Evolutionary conservation across 1,284 basidiomycete species (phyloP).

Genomic region (Inonotus hispidus): DNA sequence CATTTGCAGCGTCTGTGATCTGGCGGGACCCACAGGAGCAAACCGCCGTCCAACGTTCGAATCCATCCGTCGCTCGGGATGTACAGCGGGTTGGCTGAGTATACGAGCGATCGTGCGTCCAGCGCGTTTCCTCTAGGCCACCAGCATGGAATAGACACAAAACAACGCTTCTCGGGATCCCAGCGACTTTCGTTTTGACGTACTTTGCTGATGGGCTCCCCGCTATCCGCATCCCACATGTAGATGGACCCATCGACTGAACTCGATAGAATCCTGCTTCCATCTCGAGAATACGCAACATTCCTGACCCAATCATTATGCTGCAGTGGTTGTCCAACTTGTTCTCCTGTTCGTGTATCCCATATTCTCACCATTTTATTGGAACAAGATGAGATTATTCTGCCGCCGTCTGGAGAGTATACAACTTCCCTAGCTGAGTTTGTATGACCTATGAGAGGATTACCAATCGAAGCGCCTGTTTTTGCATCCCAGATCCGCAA

Average conservation of each 20-base stretch:
- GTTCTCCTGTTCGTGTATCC: constrained; percentile 12
- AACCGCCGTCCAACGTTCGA: not conserved
- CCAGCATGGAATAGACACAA: not conserved
- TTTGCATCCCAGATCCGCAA: constrained; percentile 7
- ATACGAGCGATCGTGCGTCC: not conserved
- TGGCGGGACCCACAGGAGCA: not conserved
- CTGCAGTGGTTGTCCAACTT: not conserved
- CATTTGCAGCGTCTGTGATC: not conserved
- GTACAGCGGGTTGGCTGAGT: not conserved
- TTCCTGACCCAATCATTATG: not conserved
- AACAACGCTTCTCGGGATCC: not conserved
- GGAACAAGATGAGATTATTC: constrained; percentile 13
- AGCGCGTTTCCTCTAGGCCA: not conserved
- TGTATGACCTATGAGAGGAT: constrained; percentile 3
- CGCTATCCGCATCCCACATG: constrained; percentile 90
- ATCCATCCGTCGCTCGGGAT: not conserved
- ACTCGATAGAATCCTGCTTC: not conserved
- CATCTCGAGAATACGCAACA: not conserved
- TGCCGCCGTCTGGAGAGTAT: constrained; percentile 14
- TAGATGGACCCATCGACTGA: constrained; percentile 82
- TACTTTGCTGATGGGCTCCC: constrained; percentile 27
- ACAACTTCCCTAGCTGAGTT: not conserved
- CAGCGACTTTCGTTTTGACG: not conserved
- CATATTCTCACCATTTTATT: constrained; percentile 16
- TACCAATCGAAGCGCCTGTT: not conserved